Base-by-base conservation (phyloP, 805 yeast genomes). In the Saturnispora diversa region DNA sequence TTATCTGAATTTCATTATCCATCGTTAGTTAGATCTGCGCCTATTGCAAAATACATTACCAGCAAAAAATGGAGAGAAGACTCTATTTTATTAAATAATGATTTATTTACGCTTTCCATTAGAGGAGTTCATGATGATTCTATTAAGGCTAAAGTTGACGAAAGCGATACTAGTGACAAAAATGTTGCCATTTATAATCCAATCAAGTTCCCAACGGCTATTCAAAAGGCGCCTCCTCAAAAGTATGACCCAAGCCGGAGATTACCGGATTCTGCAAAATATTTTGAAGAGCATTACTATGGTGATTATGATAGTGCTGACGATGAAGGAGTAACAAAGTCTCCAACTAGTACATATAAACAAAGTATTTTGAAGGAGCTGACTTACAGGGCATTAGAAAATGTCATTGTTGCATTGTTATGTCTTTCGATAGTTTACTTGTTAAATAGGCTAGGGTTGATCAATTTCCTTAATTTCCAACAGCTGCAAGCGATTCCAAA, bases 1-100 rank as follows among this genome's bases (percentile, higher is more conserved):
- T 69, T 90, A 74, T 82, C 94, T 17, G 82, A 78, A 49, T 56
- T 62, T 19, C 70, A 77, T 49, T 90, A 80, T 55, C 96, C 96
- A 0, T 78, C 94, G 0, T 60, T 90, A 36, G 86, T 90, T 7
- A 74, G 76, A 42, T 74, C 85, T 6, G 92, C 96, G 0, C 90
- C 94, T 0, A 52, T 72, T 2, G 80, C 95, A 0, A 67, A 72
- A 37, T 86, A 80, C 61, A 77, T 72, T 30, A 47, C 59, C 16
- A 50, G 65, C 46, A 68, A 64, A 31, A 56, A 65, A 29, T 70
- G 74, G 71, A 61, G 74, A 45, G 44, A 57, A 1, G 56, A 68
- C 1, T 53, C 63, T 5, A 50, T 64, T 6, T 54, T 69, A 39
- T 50, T 55, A 23, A 59, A 64, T 35, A 63, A 64, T 7, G 65